A percentile compares a stretch with the other conserved stretches of the same genome.
Evolutionary conservation across 106 monocot species (phyloP).

Genomic region (Alisma plantagoaquatica): DNA sequence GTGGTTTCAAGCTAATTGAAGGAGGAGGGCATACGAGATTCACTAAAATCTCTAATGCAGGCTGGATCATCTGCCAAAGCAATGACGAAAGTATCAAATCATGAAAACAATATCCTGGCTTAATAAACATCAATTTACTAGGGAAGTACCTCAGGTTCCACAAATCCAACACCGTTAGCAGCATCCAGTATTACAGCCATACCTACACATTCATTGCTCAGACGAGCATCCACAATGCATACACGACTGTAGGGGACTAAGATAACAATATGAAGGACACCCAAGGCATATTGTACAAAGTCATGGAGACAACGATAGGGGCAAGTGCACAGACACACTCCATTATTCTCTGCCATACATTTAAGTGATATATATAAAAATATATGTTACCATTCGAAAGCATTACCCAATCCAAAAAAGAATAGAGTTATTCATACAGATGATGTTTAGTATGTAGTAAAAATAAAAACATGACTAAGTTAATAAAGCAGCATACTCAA

Average conservation of each 20-base stretch:
- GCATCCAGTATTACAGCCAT: conserved; percentile 92
- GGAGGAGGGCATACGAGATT: conserved; percentile 97
- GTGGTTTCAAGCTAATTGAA: conserved; percentile 90
- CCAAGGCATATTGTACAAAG: conserved; percentile 85
- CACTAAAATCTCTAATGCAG: conserved; percentile 71
- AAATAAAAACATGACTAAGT: no score
- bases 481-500: no score
- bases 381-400: no score
- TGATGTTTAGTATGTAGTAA: no score
- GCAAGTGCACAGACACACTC: conserved; percentile 92
- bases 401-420: no score
- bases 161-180: conserved; percentile 57
- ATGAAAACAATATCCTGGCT: no score
- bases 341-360: conserved; percentile 76
- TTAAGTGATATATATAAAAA: no score
- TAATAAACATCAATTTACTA: no score
- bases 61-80: conserved; percentile 77
- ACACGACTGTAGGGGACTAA: conserved; percentile 74
- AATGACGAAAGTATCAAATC: no score
- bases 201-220: conserved; percentile 90
- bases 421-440: no score
- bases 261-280: conserved; percentile 87
- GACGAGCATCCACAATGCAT: conserved; percentile 58
- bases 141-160: conserved; percentile 75
- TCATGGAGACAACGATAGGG: conserved; percentile 81